Base-by-base conservation (phyloP, 2,329 filamentous ascomycete species). In the Trichoderma asperellum region DNA sequence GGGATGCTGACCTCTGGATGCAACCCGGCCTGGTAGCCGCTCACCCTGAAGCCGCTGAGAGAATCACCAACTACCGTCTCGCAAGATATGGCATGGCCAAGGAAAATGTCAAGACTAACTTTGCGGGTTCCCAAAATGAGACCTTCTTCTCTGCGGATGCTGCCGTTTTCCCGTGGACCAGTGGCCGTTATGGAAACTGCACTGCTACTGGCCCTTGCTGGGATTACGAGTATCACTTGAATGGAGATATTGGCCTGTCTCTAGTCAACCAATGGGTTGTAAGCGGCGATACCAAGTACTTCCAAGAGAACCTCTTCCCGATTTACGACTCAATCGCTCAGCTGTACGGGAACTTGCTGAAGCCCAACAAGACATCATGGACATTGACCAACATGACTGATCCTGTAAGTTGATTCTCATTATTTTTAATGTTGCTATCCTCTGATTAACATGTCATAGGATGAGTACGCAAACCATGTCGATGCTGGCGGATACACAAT, bases 401-500 rank as follows among this genome's bases (percentile, higher is more conserved):
- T 77, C 91, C 91, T 2, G 87, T 88, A 79, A 74, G 81, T 78
- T 14, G 8, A 35, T 5, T 49, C n/a, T 29, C 4, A 2, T 24
- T 24, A 4, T 5, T 7, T 21, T 5, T 6, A 59, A 27, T 49
- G 4, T 14, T 5, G 11, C 40, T 1, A 8, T 5, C 6, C 5
- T 5, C 12, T 68, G 18, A 27, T 58, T 63, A 62, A 68, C 27
- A 43, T 21, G 4, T 27, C 4, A 7, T 67, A 84, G 82, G 88
- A 90, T 72, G 90, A 92, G 75, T 92, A 90, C 73, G 89, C 90
- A 10, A 91, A 92, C 73, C 81, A 86, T 66, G 81, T 90, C 64
- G 85, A 91, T 73, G 90, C 91, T 40, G 87, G 88, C n/a, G 90
- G 87, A 1, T 93, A 86, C 74, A 92, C 91, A 0, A 89, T 89